Percentiles rank a stretch among this genome's conserved stretches.
phyloP scores from a whole-genome alignment of 106 monocot genomes.

The Phalaenopsis equestris region DNA sequence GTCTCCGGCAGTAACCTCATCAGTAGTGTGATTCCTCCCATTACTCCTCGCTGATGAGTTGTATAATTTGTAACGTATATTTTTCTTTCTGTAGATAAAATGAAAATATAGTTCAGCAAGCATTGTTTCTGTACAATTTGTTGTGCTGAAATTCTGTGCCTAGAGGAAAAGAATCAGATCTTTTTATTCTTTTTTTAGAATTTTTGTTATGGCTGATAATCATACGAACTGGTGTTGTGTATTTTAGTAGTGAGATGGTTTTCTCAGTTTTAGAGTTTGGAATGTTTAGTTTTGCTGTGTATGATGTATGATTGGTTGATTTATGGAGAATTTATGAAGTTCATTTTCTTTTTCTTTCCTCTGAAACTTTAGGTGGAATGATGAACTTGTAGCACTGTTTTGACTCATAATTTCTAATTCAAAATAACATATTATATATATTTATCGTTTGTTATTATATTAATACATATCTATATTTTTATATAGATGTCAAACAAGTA shows the following conservation, averaged over 20 bases:
- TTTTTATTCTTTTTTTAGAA: not conserved
- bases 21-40: slow-evolving; percentile 48
- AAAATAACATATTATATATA: too few relatives aligned
- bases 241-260: not conserved
- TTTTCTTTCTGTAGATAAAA: not conserved
- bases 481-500: too few relatives aligned
- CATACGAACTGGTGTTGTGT: not conserved
- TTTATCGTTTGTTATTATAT: too few relatives aligned
- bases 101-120: not conserved
- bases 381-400: too few relatives aligned
- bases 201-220: too few relatives aligned
- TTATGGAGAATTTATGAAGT: not conserved
- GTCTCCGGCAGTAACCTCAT: slow-evolving; percentile 58
- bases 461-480: too few relatives aligned
- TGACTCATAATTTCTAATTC: too few relatives aligned
- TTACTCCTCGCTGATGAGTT: slow-evolving; percentile 46
- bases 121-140: not conserved
- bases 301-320: not conserved
- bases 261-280: not conserved
- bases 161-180: not conserved
- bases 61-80: not conserved
- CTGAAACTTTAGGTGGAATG: too few relatives aligned
- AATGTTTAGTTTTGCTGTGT: too few relatives aligned
- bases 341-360: too few relatives aligned
- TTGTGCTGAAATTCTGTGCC: not conserved